These are phyloP conservation scores for Saccharomycopsis sp. DNA, from an alignment of 805 yeast genomes.

Conservation along the genomic window DNA sequence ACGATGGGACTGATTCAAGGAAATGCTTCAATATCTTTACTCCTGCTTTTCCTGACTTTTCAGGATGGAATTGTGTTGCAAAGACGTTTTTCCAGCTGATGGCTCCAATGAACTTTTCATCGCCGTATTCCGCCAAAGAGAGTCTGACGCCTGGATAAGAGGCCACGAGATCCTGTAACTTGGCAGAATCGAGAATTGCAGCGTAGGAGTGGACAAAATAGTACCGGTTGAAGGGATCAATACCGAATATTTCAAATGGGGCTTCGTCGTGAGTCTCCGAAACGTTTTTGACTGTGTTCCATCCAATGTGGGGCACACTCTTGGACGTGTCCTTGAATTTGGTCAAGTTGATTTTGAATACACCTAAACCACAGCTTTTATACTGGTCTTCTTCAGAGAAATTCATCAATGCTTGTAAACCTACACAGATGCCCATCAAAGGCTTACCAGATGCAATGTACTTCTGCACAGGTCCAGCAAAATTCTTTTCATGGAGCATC, in stretches of 20 bases:
- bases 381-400: conserved; percentile 61
- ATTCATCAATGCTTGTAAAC: conserved; percentile 76
- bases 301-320: conserved; percentile 95
- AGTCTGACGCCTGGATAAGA: conserved; percentile 59
- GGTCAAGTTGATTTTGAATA: conserved; percentile 43
- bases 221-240: conserved; percentile 64
- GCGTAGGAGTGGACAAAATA: conserved; percentile 96
- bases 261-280: conserved; percentile 1
- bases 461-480: conserved; percentile 55
- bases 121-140: conserved; percentile 66
- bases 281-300: conserved; percentile 53
- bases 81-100: conserved; percentile 68
- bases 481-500: conserved; percentile 52
- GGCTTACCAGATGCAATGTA: conserved; percentile 77
- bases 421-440: conserved; percentile 96
- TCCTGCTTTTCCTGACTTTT: conserved; percentile 91
- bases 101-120: conserved; percentile 72
- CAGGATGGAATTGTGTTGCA: conserved; percentile 99
- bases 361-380: conserved; percentile 46
- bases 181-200: conserved; percentile 45
- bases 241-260: conserved; percentile 41
- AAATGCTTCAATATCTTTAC: conserved; percentile 68
- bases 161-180: conserved; percentile 29
- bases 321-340: conserved; percentile 60
- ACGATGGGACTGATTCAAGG: conserved; percentile 34